Evolutionary conservation across 768 basidiomycete species (phyloP).

Genomic region (Phanerodontia chrysosporium): DNA sequence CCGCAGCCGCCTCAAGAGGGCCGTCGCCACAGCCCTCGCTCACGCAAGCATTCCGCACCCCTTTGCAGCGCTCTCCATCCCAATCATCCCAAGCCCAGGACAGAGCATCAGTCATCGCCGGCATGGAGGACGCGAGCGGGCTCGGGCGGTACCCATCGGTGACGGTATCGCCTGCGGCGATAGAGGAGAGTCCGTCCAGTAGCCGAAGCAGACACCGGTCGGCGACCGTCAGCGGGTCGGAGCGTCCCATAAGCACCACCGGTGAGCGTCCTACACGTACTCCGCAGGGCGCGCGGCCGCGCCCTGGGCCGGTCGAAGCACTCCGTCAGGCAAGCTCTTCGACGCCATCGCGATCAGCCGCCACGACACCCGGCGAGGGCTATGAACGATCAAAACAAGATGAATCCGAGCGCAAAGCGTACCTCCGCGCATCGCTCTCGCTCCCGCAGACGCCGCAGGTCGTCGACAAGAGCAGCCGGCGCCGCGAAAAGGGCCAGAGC

Average conservation of each 20-base stretch:
- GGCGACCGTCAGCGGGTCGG: neutral
- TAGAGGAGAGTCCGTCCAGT: conserved; percentile 3
- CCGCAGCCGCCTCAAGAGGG: neutral
- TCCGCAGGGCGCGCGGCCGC: conserved; percentile 7
- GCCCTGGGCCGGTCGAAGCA: conserved; percentile 1
- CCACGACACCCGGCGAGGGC: neutral
- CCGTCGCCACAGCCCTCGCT: conserved; percentile 8
- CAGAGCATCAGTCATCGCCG: neutral
- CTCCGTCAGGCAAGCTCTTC: neutral
- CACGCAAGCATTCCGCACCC: conserved; percentile 21
- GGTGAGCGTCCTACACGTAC: conserved; percentile 10
- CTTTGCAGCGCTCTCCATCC: conserved; percentile 15
- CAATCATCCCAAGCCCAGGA: conserved; percentile 1
- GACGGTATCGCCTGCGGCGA: neutral
- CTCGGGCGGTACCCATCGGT: neutral
- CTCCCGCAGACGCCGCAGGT: neutral
- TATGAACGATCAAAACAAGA: neutral
- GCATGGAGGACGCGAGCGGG: neutral
- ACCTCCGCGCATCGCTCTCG: conserved; percentile 1
- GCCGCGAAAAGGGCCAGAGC: conserved; percentile 2
- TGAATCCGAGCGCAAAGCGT: no score
- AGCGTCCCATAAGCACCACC: neutral
- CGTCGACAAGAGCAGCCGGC: neutral
- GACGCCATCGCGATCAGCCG: neutral
- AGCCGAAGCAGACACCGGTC: conserved; percentile 5